Base-by-base conservation (phyloP, 352 stramenopile genomes). In the Phytopythium helicoides region DNA sequence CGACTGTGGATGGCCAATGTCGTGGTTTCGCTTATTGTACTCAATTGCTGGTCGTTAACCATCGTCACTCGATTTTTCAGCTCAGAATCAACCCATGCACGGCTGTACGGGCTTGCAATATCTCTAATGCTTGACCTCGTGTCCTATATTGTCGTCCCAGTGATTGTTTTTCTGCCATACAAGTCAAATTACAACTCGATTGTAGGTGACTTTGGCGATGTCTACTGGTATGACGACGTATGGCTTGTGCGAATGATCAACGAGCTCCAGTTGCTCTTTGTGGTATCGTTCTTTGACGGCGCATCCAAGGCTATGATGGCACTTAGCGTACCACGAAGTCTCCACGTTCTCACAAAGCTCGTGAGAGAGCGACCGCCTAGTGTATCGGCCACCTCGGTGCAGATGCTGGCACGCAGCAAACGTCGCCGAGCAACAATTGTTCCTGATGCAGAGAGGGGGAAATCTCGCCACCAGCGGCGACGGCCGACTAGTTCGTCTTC, bases 221-320 rank as follows among this genome's bases (percentile, higher is more conserved):
- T 37, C n/a, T 40, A 26, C 26, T 76, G 64, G 67, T 73, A 62
- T 46, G 45, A 54, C 25, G 55, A 73, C 54, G 31, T 33, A 14
- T 71, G 60, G 64, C 66, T 67, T n/a, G 58, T 58, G 19, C 46
- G 53, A 26, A 58, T 62, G 42, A 47, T 63, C 33, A 66, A 64
- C 42, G 60, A 73, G 34, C 56, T 73, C 19, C 52, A 50, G 6
- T 46, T 76, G 25, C 47, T 76, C 15, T 36, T 60, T 15, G 45
- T 72, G 11, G 34, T 57, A 21, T 61, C 55, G 21, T 41, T 50
- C 21, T 19, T 62, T 3, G 62, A 76, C 36, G 60, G 62, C 26
- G 22, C 38, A 8, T 53, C 61, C 12, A 62, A 63, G 37, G 40
- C 50, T 16, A 47, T 56, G 8, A 66, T 76, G 12, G 51, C 46